These are phyloP conservation scores for Saccharomyces hybrid DNA, from an alignment of 1,139 yeast species.

Conservation along the genomic window DNA sequence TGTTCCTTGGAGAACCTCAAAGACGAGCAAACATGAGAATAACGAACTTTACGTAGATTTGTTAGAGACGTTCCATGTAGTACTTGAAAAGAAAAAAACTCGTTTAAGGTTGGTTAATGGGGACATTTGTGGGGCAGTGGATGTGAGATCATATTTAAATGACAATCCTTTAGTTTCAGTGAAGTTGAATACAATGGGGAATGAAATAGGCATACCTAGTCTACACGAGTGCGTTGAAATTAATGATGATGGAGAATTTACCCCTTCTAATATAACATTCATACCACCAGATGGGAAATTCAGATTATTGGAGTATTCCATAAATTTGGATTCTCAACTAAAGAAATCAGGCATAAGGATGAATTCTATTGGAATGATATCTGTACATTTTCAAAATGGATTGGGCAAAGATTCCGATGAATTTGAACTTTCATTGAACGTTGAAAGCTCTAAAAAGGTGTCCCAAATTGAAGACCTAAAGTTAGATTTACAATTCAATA, in stretches of 20 bases:
- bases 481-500: slow-evolving; percentile 43
- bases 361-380: slow-evolving; percentile 46
- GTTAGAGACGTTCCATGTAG: slow-evolving; percentile 47
- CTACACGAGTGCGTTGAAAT: slow-evolving; percentile 37
- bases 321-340: slow-evolving; percentile 39
- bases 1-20: slow-evolving; percentile 67
- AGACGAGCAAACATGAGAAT: slow-evolving; percentile 53
- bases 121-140: slow-evolving; percentile 56
- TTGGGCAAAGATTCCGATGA: slow-evolving; percentile 60
- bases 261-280: too few relatives aligned
- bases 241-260: slow-evolving; percentile 3
- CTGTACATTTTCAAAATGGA: slow-evolving; percentile 52
- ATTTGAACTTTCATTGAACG: slow-evolving; percentile 62
- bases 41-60: slow-evolving; percentile 82
- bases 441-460: slow-evolving; percentile 45
- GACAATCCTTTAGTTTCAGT: slow-evolving; percentile 71
- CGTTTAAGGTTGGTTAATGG: slow-evolving; percentile 33
- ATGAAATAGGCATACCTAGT: slow-evolving; percentile 43
- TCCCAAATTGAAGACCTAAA: slow-evolving; percentile 50
- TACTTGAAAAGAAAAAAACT: slow-evolving; percentile 15
- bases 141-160: slow-evolving; percentile 58
- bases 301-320: slow-evolving; percentile 50
- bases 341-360: slow-evolving; percentile 9
- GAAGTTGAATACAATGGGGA: slow-evolving; percentile 40
- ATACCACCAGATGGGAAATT: too few relatives aligned